A percentile compares a stretch with the other conserved stretches of the same genome.
Conservation (phyloP, 2,329 filamentous ascomycete species). For the Verticillium zaregamsianum region DNA sequence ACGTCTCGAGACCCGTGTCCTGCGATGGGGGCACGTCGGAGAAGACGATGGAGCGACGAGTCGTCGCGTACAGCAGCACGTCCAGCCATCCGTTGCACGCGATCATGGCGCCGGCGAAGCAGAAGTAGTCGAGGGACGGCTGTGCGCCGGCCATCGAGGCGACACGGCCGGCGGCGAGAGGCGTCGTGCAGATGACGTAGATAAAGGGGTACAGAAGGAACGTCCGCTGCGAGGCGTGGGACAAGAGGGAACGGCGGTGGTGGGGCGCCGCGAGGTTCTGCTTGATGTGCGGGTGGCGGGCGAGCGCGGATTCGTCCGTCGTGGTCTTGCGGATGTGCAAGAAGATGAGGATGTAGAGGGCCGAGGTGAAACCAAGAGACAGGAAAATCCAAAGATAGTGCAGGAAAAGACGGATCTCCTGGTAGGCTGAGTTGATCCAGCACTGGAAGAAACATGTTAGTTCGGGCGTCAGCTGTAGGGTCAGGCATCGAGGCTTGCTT, state of each 20-base stretch:
- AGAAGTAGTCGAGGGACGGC: conserved; percentile 51
- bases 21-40: conserved; percentile 30
- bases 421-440: conserved; percentile 56
- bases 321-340: conserved; percentile 27
- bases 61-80: conserved; percentile 48
- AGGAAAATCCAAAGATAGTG: conserved; percentile 64
- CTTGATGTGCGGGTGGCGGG: conserved; percentile 4
- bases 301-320: conserved; percentile 16
- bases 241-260: background rate
- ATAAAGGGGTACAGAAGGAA: conserved; percentile 66
- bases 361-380: conserved; percentile 28
- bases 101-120: conserved; percentile 55
- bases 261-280: background rate
- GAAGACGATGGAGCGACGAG: conserved; percentile 50
- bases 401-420: conserved; percentile 50
- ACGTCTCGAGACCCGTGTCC: conserved; percentile 47
- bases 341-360: conserved; percentile 37
- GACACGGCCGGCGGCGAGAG: conserved; percentile 61
- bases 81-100: conserved; percentile 53
- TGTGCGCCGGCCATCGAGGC: conserved; percentile 52
- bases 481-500: conserved; percentile 15
- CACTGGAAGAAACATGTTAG: conserved; percentile 36
- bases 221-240: conserved; percentile 38
- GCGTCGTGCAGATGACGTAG: conserved; percentile 65
- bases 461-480: background rate